phyloP scores from a whole-genome alignment of 1,284 basidiomycete genomes.

The Tausonia pullulans region DNA sequence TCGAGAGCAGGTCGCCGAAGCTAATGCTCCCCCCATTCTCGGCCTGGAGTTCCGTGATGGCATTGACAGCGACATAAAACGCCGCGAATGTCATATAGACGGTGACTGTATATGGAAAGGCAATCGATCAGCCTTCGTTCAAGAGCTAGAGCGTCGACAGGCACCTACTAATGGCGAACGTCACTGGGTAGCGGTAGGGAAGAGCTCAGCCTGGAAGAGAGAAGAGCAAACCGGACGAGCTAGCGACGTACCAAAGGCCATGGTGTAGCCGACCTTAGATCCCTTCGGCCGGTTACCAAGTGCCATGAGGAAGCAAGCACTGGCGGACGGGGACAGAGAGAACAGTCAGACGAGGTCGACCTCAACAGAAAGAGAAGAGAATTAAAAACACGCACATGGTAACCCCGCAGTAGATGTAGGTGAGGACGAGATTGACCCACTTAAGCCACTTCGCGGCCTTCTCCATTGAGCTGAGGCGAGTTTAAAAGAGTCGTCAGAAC shows the following conservation, averaged over 20 bases:
- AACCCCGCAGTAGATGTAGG: constrained; percentile 16
- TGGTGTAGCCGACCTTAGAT: constrained; percentile 73
- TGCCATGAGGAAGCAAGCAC: constrained; percentile 82
- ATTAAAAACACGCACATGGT: constrained; percentile 2
- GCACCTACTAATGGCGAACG: constrained; percentile 47
- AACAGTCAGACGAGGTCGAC: neutral
- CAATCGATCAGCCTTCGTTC: constrained; percentile 26
- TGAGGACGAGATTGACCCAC: constrained; percentile 14
- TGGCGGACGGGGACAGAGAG: constrained; percentile 30
- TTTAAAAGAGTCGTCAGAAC: constrained; percentile 46
- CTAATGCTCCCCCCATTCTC: neutral
- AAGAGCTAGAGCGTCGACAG: constrained; percentile 1
- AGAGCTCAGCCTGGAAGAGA: too few relatives aligned
- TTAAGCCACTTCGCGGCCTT: constrained; percentile 39
- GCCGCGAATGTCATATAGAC: constrained; percentile 15
- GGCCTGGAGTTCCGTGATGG: constrained; percentile 2
- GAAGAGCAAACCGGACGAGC: too few relatives aligned
- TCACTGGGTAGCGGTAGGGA: constrained; percentile 15
- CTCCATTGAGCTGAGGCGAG: constrained; percentile 49
- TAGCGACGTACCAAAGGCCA: constrained; percentile 45
- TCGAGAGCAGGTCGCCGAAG: constrained; percentile 17
- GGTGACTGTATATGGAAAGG: neutral
- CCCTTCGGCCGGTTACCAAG: constrained; percentile 94
- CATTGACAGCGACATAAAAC: neutral
- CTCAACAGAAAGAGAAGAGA: neutral